phyloP scores from a whole-genome alignment of 2,329 filamentous ascomycete species.

The Arthrobotrys musiformis region DNA sequence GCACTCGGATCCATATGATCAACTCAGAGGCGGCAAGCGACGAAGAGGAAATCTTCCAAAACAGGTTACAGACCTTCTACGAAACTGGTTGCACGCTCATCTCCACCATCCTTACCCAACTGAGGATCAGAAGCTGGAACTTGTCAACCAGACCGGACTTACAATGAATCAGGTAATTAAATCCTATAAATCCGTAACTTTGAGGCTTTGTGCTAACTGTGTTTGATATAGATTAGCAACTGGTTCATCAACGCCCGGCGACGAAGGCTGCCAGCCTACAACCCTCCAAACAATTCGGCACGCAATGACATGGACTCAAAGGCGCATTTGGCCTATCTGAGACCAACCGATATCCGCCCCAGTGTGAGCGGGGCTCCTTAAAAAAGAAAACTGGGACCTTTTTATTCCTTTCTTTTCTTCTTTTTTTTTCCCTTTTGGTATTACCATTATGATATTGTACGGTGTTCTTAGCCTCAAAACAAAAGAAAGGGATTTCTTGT shows the following conservation, averaged over 20 bases:
- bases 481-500: constrained; percentile 22
- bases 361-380: constrained; percentile 44
- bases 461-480: constrained; percentile 13
- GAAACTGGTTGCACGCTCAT: constrained; percentile 82
- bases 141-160: constrained; percentile 79
- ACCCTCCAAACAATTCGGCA: constrained; percentile 27
- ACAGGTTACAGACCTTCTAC: constrained; percentile 82
- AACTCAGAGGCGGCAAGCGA: constrained; percentile 64
- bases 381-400: constrained; percentile 18
- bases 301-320: constrained; percentile 47
- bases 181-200: neutral
- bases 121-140: constrained; percentile 85
- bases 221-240: constrained; percentile 71
- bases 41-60: constrained; percentile 89
- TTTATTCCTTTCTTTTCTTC: constrained; percentile 2
- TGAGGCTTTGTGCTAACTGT: constrained; percentile 2
- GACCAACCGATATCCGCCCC: constrained; percentile 45
- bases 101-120: constrained; percentile 84
- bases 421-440: constrained; percentile 1
- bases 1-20: constrained; percentile 58
- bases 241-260: constrained; percentile 84
- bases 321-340: constrained; percentile 43
- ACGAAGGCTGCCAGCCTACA: constrained; percentile 68
- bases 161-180: constrained; percentile 68
- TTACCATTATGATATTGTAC: constrained; percentile 11